A percentile compares a stretch with the other conserved stretches of the same genome.
These are phyloP conservation scores for Ailanthus altissimus DNA, from an alignment of 345 rosid species.

Conservation along the genomic window DNA sequence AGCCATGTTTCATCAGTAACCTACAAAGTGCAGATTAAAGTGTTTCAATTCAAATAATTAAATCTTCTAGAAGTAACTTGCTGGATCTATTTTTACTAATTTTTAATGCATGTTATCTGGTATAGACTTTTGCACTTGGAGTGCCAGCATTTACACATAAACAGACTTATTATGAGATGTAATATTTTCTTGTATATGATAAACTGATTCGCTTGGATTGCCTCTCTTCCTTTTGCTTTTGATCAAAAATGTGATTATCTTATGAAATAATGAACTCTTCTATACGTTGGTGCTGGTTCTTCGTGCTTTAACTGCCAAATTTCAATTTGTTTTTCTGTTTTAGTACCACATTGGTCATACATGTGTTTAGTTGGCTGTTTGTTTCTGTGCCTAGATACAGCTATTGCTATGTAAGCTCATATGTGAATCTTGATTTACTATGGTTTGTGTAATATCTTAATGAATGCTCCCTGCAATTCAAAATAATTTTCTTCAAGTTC, in stretches of 20 bases:
- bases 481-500: constrained; percentile 21
- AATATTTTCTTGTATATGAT: background rate
- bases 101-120: background rate
- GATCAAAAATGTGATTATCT: too few species aligned
- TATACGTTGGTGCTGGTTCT: background rate
- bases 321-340: background rate
- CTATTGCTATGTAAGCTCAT: background rate
- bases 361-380: background rate
- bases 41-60: background rate
- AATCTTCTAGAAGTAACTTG: background rate
- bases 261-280: background rate
- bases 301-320: background rate
- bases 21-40: background rate
- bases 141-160: background rate
- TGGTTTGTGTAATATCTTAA: background rate
- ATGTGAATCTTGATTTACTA: background rate
- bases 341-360: background rate
- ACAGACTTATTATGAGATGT: background rate
- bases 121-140: background rate
- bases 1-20: too few species aligned
- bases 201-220: background rate
- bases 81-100: background rate
- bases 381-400: background rate
- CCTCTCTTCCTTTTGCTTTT: background rate
- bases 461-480: constrained; percentile 5